Base-by-base conservation (phyloP, 2,329 filamentous ascomycete species). In the Neoscytalidium dimidiatum region DNA sequence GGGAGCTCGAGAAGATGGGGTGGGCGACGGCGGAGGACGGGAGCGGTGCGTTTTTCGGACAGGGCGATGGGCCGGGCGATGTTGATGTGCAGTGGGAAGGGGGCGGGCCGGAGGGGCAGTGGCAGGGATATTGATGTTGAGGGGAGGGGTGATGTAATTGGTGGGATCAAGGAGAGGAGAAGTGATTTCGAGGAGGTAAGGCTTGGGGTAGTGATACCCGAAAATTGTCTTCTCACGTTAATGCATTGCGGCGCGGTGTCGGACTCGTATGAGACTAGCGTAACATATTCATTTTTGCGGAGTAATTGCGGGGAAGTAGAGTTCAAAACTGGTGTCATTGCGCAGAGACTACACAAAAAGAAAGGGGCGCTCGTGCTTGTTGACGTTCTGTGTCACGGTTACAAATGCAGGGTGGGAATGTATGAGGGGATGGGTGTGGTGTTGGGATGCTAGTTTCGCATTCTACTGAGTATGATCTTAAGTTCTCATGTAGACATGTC, bases 1-100 rank as follows among this genome's bases (percentile, higher is more conserved):
- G 79, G 38, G 82, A 84, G 71, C 69, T 84, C 60, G 82, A 83
- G 75, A 82, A 80, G 74, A 80, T 84, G 79, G 81, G 81, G 66
- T 75, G 77, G 73, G 73, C 72, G 3, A 74, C 76, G 26, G 70
- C 71, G 53, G 35, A 46, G 19, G 52, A 29, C 14, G 4, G 11
- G 35, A 28, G 21, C 3, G 29, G 3, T 13, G 3, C 7, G 58
- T 26, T 33, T 19, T 14, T 23, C 31, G 19, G 51, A 17, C 1
- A 19, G 49, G 28, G 23, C 48, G 58, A 14, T 1, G 74, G 75
- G 19, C 71, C 71, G 56, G 35, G 29, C 23, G 63, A 46, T 8
- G 41, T 33, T 4, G 61, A 52, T 17, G 61, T 56, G 26, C 38
- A 44, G 61, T 52, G 48, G 61, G 46, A 64, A 41, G 41, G 41